Conservation (phyloP, 257 asterid genomes). For the Capsicum pubescens region DNA sequence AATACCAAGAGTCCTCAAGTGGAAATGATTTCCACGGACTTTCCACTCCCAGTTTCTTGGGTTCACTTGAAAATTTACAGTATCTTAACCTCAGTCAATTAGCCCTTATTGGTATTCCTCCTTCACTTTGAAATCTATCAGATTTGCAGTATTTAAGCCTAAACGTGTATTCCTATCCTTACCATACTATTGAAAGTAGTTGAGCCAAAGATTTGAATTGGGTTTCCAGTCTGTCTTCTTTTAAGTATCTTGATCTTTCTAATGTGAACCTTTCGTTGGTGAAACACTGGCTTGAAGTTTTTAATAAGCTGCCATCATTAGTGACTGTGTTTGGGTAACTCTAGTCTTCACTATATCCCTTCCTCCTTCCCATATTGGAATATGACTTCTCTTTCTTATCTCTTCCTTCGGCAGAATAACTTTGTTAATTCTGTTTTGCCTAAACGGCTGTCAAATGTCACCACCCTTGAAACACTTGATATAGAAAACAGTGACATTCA, state of each 20-base stretch:
- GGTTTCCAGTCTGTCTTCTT: conserved; percentile 29
- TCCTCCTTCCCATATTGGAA: background rate
- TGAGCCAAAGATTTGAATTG: background rate
- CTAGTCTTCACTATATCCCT: background rate
- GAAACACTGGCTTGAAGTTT: conserved; percentile 22
- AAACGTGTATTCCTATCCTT: conserved; percentile 12
- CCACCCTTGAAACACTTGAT: too few species aligned
- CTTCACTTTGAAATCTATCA: conserved; percentile 36
- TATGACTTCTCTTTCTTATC: conserved; percentile 25
- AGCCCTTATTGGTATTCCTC: conserved; percentile 36
- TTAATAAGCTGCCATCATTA: conserved; percentile 21
- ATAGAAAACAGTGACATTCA: too few species aligned
- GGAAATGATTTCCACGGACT: conserved; percentile 28
- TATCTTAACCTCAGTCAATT: conserved; percentile 33
- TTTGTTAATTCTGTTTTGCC: conserved; percentile 17
- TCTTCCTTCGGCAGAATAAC: conserved; percentile 27
- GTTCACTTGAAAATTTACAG: conserved; percentile 30
- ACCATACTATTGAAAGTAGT: background rate
- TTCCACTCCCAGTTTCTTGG: conserved; percentile 34
- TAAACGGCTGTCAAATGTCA: too few species aligned
- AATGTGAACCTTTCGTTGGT: conserved; percentile 11
- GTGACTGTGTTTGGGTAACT: conserved; percentile 19
- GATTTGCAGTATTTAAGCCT: conserved; percentile 28
- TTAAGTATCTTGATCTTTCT: conserved; percentile 29
- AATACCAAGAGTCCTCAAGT: background rate